Evolutionary conservation across 192 early-diverging fungal genomes (phyloP).

Genomic region (Polychytrium aggregatum): DNA sequence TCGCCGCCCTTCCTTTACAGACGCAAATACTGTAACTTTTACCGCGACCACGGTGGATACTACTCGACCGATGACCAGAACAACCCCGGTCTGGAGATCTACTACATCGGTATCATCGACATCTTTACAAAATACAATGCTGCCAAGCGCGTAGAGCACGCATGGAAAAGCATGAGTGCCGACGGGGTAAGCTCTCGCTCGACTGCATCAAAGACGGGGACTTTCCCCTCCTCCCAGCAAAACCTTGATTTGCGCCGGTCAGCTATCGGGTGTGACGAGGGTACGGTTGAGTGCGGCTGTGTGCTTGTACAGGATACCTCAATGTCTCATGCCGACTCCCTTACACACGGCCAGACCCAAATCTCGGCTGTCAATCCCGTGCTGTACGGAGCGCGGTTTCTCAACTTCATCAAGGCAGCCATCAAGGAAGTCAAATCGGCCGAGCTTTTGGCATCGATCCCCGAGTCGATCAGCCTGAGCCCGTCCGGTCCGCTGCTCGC

Average conservation of each 20-base stretch:
- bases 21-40: slow-evolving; percentile 72
- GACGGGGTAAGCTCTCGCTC: no score
- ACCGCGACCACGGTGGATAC: slow-evolving; percentile 84
- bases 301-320: neutral
- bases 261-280: slow-evolving; percentile 1
- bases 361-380: slow-evolving; percentile 78
- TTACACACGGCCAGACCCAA: slow-evolving; percentile 6
- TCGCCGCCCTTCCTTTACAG: slow-evolving; percentile 21
- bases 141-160: slow-evolving; percentile 78
- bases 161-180: slow-evolving; percentile 73
- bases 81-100: slow-evolving; percentile 49
- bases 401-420: slow-evolving; percentile 86
- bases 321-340: neutral
- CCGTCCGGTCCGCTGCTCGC: no score
- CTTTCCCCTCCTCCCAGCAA: no score
- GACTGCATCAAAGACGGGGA: no score
- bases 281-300: slow-evolving; percentile 3
- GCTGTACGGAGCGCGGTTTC: slow-evolving; percentile 80
- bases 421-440: no score
- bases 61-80: slow-evolving; percentile 62
- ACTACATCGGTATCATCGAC: slow-evolving; percentile 96
- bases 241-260: no score
- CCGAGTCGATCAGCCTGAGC: no score
- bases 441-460: no score
- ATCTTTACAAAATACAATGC: slow-evolving; percentile 91